These are phyloP conservation scores for Coemansia sp. DNA, from an alignment of 192 early-diverging fungal species.

Conservation along the genomic window DNA sequence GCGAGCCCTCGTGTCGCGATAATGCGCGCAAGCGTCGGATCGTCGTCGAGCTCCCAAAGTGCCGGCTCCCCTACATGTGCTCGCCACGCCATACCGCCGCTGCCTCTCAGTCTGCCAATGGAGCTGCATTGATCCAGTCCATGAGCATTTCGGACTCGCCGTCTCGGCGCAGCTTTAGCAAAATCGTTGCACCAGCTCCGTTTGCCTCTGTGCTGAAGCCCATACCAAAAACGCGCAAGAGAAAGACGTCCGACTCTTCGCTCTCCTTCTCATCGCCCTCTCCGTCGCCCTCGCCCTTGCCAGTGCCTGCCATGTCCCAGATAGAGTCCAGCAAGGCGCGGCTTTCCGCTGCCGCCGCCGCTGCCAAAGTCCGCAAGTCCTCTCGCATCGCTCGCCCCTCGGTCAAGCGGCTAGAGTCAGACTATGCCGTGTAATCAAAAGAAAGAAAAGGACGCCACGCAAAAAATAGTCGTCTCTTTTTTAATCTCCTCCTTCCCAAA, in stretches of 20 bases:
- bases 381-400: constrained; percentile 46
- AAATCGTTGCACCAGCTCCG: background rate
- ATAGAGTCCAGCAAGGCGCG: background rate
- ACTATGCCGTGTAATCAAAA: constrained; percentile 22
- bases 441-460: background rate
- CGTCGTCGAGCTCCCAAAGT: constrained; percentile 52
- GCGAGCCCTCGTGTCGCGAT: constrained; percentile 44
- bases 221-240: constrained; percentile 8
- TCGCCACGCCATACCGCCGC: constrained; percentile 38
- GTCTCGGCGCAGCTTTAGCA: background rate
- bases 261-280: background rate
- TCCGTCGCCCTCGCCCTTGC: background rate
- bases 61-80: constrained; percentile 52
- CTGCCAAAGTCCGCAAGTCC: constrained; percentile 47
- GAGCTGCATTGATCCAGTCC: background rate
- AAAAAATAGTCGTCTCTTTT: background rate
- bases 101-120: background rate
- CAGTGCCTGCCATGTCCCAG: background rate
- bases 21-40: constrained; percentile 43
- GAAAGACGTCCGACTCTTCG: background rate
- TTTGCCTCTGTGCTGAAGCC: background rate
- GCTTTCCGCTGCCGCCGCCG: constrained; percentile 1
- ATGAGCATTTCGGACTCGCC: background rate
- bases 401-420: constrained; percentile 39
- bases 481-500: background rate